A percentile compares a stretch with the other conserved stretches of the same genome.
Conservation (phyloP, 1,139 yeast genomes). For the Blastobotrys ciferrii region DNA sequence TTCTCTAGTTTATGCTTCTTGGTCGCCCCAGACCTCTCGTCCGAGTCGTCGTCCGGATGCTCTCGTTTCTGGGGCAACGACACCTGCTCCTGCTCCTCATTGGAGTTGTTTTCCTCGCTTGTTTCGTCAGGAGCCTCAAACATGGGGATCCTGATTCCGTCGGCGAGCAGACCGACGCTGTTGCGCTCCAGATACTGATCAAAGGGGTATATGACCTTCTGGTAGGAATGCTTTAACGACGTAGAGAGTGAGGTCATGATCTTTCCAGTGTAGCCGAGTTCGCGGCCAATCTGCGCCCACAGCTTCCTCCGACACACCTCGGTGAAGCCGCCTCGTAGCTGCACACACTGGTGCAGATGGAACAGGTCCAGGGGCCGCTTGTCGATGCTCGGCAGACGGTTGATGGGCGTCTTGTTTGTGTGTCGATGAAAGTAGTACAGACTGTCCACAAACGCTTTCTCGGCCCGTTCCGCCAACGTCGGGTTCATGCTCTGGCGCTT, state of each 20-base stretch:
- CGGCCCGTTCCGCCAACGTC: slow-evolving; percentile 30
- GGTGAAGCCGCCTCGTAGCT: slow-evolving; percentile 39
- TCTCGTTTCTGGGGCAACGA: slow-evolving; percentile 17
- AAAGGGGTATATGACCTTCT: slow-evolving; percentile 37
- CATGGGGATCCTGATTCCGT: slow-evolving; percentile 18
- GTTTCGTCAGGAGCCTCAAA: slow-evolving; percentile 30
- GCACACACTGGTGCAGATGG: slow-evolving; percentile 38
- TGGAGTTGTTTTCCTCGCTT: too few species aligned
- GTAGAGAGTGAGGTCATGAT: slow-evolving; percentile 71
- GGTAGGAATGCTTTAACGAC: slow-evolving; percentile 56
- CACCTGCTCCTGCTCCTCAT: slow-evolving; percentile 26
- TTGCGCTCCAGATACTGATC: slow-evolving; percentile 31
- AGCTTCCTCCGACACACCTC: slow-evolving; percentile 42
- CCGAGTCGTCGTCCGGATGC: slow-evolving; percentile 17
- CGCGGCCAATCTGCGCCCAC: slow-evolving; percentile 58
- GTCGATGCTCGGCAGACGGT: slow-evolving; percentile 38
- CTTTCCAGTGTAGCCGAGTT: slow-evolving; percentile 69
- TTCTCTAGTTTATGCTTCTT: slow-evolving; percentile 17
- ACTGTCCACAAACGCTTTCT: slow-evolving; percentile 31
- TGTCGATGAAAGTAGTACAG: slow-evolving; percentile 35
- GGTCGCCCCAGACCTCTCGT: slow-evolving; percentile 3
- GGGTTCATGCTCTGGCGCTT: slow-evolving; percentile 50
- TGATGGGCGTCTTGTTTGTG: slow-evolving; percentile 28
- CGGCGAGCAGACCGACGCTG: slow-evolving; percentile 17
- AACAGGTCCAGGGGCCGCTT: slow-evolving; percentile 41